These are phyloP conservation scores for Trichosporon sp. DNA, from an alignment of 1,284 basidiomycete genomes.

Conservation along the genomic window DNA sequence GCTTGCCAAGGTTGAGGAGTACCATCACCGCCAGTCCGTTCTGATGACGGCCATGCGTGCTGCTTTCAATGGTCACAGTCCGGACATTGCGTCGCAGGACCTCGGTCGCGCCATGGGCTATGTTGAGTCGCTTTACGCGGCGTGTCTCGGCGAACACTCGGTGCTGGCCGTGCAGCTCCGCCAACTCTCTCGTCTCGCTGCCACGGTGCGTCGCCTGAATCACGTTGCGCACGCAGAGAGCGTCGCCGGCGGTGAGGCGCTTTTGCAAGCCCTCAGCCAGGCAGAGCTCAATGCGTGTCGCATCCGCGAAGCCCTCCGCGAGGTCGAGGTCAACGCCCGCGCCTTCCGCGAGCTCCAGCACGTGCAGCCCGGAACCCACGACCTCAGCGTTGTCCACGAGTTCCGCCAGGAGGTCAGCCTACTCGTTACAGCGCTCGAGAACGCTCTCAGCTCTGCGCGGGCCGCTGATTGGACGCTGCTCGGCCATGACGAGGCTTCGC, in stretches of 20 bases:
- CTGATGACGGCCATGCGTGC: slow-evolving; percentile 66
- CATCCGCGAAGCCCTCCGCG: slow-evolving; percentile 28
- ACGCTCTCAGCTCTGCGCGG: slow-evolving; percentile 19
- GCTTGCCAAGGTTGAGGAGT: slow-evolving; percentile 55
- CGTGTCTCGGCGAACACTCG: slow-evolving; percentile 56
- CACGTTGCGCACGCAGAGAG: slow-evolving; percentile 23
- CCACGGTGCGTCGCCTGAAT: slow-evolving; percentile 18
- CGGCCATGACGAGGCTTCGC: slow-evolving; percentile 24
- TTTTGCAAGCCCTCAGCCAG: slow-evolving; percentile 17
- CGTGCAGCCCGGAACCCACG: slow-evolving; percentile 16
- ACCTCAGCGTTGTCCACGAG: slow-evolving; percentile 28
- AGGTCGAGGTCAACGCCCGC: slow-evolving; percentile 34
- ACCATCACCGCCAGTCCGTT: slow-evolving; percentile 67
- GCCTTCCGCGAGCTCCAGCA: slow-evolving; percentile 38
- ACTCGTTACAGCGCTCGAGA: slow-evolving; percentile 24
- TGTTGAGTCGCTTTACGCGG: slow-evolving; percentile 70
- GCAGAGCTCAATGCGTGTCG: slow-evolving; percentile 25
- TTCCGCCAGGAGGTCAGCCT: slow-evolving; percentile 26
- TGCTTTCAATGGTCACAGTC: slow-evolving; percentile 65
- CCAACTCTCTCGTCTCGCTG: slow-evolving; percentile 8
- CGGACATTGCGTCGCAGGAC: slow-evolving; percentile 78
- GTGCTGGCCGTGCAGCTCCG: slow-evolving; percentile 14
- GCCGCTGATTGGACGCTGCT: slow-evolving; percentile 26
- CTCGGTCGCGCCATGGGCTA: slow-evolving; percentile 72
- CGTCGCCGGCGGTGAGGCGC: slow-evolving; percentile 23